Evolutionary conservation across 371 early-diverging fungal genomes (phyloP), one percentile per base, ranked within the genome.

Genomic region (Rhizopus stolonifer): DNA sequence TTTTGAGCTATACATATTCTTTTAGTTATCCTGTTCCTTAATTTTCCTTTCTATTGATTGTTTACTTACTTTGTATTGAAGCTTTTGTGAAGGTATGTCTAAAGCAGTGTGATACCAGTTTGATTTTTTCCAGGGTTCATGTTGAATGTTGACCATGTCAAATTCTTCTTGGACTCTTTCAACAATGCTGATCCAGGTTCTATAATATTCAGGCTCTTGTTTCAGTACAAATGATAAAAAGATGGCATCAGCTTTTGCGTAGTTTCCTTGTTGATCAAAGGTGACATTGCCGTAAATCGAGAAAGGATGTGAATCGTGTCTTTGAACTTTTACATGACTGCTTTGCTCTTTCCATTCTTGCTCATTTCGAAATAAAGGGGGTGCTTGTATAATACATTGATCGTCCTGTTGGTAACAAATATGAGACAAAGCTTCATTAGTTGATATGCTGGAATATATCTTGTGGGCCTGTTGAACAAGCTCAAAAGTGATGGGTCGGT

Each of bases 331-430:
- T 74, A 44, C 3, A 74, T 79, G 9, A 15, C 3, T 11, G 14
- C 43, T 22, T 19, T 42, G 7, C 19, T 7, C 49, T 10, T 60
- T 46, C 51, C 75, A 55, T 40, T 72, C 61, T n/a, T 44, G 11
- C 54, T 77, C 79, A 6, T 46, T 29, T 36, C 22, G 19, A 38
- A 84, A 63, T 15, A 46, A 42, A 17, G 66, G 61, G 5, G 84
- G 82, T 7, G 82, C 74, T 48, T 84, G 84, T 4, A 82, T 57
- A 7, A 83, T 56, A 44, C 85, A 84, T 14, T 54, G 48, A 13
- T 66, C 63, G 36, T 64, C 54, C 22, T 61, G 58, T 36, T 58
- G 53, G 24, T 52, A 58, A 39, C 67, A 66, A 10, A 65, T 63
- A 14, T 58, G 49, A 3, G 56, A 45, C 24, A 66, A 44, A 8